Base-by-base conservation (phyloP, 2,329 filamentous ascomycete species). In the Bipolaris oryzae region DNA sequence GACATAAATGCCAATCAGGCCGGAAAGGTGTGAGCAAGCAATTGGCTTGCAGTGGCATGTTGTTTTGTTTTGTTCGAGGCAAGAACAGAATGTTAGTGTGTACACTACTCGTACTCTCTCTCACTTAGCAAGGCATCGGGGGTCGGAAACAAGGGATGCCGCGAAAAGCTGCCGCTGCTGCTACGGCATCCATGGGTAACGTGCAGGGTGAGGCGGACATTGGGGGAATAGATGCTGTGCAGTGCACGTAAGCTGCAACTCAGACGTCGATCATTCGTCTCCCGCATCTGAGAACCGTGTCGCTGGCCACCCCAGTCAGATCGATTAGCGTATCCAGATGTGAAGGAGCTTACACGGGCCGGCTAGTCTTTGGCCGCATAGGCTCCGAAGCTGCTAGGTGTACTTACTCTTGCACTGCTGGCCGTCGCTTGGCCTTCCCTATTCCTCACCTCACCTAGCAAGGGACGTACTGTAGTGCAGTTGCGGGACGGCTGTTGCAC, bases 381-480 rank as follows among this genome's bases (percentile, higher is more conserved):
- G 39, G 25, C 53, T 42, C 43, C 35, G 67, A 64, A 69, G 60
- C 66, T 61, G 59, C 37, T 39, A 56, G n/a, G n/a, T n/a, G n/a
- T n/a, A n/a, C n/a, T n/a, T n/a, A n/a, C 52, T 68, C 33, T 33
- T 45, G 43, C 28, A 55, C 58, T 63, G 52, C 53, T 68, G 61
- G 62, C 63, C 62, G 55, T 60, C 64, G 63, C 59, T 65, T 65
- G 53, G 50, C 55, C 51, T 61, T 61, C 49, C 62, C 60, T 25
- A 38, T 44, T n/a, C 31, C 20, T 39, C 33, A 41, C 15, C 49
- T 38, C 34, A 20, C 37, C 38, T 41, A n/a, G n/a, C 37, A 28
- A 23, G 13, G 5, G 33, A 34, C 34, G 55, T 60, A 57, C n/a
- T n/a, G n/a, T n/a, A n/a, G 54, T 50, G 58, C 50, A 46, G 43